These are phyloP conservation scores for Tephrocybe sp. DNA, from an alignment of 768 basidiomycete genomes.

Conservation along the genomic window DNA sequence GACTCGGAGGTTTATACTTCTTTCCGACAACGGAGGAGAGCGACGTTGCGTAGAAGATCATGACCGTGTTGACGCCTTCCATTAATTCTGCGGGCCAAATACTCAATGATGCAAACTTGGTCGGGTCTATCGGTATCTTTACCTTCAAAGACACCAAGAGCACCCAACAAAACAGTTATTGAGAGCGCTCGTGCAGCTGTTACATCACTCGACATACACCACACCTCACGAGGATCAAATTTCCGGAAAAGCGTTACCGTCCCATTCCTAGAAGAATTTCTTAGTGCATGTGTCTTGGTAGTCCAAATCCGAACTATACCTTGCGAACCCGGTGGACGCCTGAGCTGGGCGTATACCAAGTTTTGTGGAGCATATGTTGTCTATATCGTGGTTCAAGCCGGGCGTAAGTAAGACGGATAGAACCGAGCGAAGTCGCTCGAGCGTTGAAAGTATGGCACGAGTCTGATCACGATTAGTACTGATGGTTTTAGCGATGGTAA, in stretches of 20 bases:
- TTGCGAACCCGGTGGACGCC: constrained; percentile 43
- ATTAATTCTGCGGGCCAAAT: constrained; percentile 61
- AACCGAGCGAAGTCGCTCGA: constrained; percentile 55
- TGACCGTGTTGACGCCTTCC: constrained; percentile 67
- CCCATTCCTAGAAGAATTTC: constrained; percentile 28
- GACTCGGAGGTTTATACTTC: constrained; percentile 62
- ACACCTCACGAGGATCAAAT: constrained; percentile 40
- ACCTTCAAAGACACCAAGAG: constrained; percentile 76
- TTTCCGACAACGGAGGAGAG: constrained; percentile 60
- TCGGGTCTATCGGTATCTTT: background rate
- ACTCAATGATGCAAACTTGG: too few relatives aligned
- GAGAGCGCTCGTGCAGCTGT: constrained; percentile 71
- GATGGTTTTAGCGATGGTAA: constrained; percentile 48
- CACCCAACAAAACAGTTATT: constrained; percentile 64
- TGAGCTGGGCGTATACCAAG: constrained; percentile 45
- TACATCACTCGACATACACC: constrained; percentile 70
- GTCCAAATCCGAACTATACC: constrained; percentile 32
- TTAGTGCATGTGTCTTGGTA: background rate
- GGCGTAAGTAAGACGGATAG: constrained; percentile 67
- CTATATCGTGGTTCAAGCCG: constrained; percentile 67
- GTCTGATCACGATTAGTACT: constrained; percentile 44
- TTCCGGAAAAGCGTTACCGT: constrained; percentile 41
- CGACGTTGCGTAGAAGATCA: constrained; percentile 78
- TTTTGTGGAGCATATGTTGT: constrained; percentile 59
- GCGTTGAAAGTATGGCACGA: constrained; percentile 39